Evolutionary conservation across 2,329 filamentous ascomycete genomes (phyloP).

Genomic region (Endoconidiophora laricicola): DNA sequence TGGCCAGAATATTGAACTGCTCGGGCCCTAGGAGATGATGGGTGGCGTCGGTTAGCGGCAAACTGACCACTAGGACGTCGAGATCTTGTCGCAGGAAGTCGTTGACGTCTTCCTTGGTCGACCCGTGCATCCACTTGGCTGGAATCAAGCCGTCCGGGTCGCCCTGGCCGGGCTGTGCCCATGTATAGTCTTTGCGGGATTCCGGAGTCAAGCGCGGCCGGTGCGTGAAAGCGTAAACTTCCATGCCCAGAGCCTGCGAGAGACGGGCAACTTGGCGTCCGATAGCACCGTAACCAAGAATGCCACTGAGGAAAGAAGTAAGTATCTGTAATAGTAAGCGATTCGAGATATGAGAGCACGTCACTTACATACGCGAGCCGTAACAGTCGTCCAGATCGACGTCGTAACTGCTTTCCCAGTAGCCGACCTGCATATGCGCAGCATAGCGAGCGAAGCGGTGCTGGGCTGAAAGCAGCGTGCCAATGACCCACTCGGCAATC

Average conservation of each 20-base stretch:
- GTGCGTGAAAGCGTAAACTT: slow-evolving; percentile 60
- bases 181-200: slow-evolving; percentile 45
- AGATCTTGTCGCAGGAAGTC: slow-evolving; percentile 33
- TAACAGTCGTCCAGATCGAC: slow-evolving; percentile 26
- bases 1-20: slow-evolving; percentile 30
- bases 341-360: neutral
- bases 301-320: slow-evolving; percentile 22
- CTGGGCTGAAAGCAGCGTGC: slow-evolving; percentile 32
- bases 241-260: slow-evolving; percentile 49
- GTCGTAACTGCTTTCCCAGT: slow-evolving; percentile 24
- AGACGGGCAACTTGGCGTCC: slow-evolving; percentile 39
- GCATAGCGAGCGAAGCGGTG: slow-evolving; percentile 31
- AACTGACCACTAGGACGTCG: slow-evolving; percentile 35
- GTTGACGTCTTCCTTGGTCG: slow-evolving; percentile 27
- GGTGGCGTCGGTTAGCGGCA: slow-evolving; percentile 34
- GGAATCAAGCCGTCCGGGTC: slow-evolving; percentile 34
- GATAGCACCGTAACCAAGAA: slow-evolving; percentile 38
- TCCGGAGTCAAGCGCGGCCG: slow-evolving; percentile 49
- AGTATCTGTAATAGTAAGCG: neutral
- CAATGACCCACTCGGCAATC: slow-evolving; percentile 40
- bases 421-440: slow-evolving; percentile 25
- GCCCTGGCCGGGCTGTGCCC: slow-evolving; percentile 49
- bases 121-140: slow-evolving; percentile 33
- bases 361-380: slow-evolving; percentile 30
- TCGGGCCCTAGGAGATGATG: slow-evolving; percentile 31